Evolutionary conservation across 345 rosid genomes (phyloP).

Genomic region (Excoecaria cochinchinensis): DNA sequence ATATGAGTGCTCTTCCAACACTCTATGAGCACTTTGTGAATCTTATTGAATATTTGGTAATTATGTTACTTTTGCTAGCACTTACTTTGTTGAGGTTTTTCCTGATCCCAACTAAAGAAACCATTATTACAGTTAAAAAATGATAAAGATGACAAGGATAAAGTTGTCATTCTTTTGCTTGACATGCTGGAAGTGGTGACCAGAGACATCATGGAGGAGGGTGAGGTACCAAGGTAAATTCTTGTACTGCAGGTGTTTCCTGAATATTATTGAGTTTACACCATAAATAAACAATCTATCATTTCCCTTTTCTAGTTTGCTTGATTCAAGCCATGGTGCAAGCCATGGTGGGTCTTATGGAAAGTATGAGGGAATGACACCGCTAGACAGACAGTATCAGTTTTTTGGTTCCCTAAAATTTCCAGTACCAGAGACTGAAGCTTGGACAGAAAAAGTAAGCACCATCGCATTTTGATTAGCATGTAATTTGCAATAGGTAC

Average conservation of each 20-base stretch:
- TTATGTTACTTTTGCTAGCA: background rate
- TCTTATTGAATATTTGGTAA: slow-evolving; percentile 84
- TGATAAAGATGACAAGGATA: slow-evolving; percentile 71
- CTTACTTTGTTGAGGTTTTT: background rate
- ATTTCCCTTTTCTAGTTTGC: slow-evolving; percentile 44
- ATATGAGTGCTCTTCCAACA: slow-evolving; percentile 84
- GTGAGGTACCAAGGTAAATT: slow-evolving; percentile 53
- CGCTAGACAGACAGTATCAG: slow-evolving; percentile 57
- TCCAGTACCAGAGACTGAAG: slow-evolving; percentile 77
- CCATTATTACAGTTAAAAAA: slow-evolving; percentile 56
- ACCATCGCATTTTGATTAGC: background rate
- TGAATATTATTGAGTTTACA: background rate
- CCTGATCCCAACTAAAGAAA: background rate
- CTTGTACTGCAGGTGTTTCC: background rate
- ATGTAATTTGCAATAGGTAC: background rate
- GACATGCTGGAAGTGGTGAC: slow-evolving; percentile 98
- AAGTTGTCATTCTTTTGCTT: slow-evolving; percentile 88
- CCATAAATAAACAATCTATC: slow-evolving; percentile 17
- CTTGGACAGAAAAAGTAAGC: slow-evolving; percentile 87
- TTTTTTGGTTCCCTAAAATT: slow-evolving; percentile 75
- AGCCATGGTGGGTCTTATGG: slow-evolving; percentile 54
- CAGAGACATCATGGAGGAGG: slow-evolving; percentile 91
- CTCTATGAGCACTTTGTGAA: slow-evolving; percentile 80
- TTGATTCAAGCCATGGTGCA: slow-evolving; percentile 74
- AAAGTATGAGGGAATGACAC: slow-evolving; percentile 62